Evolutionary conservation across 2,329 filamentous ascomycete genomes (phyloP), one percentile per base, ranked within the genome.

Genomic region (Fusarium bulbicola): DNA sequence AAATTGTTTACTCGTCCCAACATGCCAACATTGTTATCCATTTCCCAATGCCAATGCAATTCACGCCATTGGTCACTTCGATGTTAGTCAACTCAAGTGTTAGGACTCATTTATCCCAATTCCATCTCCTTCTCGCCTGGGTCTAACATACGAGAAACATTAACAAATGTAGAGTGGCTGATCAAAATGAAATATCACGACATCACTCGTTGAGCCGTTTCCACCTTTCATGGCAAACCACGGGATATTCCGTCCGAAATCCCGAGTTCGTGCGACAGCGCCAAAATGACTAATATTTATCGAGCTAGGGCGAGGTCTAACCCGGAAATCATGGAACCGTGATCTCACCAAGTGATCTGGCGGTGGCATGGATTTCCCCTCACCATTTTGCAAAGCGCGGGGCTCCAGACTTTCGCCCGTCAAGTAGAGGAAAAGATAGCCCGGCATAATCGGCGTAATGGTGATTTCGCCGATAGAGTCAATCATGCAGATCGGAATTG

Each of bases 171-270:
- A 47, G 20, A 47, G 26, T 47, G 20, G 26, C 45, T 5, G 26
- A 47, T 1, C 24, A 43, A 30, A 30, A 47, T 30, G 26, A 47
- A 30, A 13, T 16, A 47, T 15, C 21, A 52, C n/a, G 20, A 32
- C 49, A 37, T 10, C 12, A 15, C 15, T 7, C 26, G 32, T 7
- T 37, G 12, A 18, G 34, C 16, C 18, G 11, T 20, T 53, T 37
- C 12, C n/a, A 28, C 8, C n/a, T 52, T 14, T 52, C 36, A 12
- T 28, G 18, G 15, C 53, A 12, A 26, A n/a, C 30, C 39, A 57
- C 30, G 54, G 40, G n/a, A 57, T 45, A 57, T 57, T 57, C 54
- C 54, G 30, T 20, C 53, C 40, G 54, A 58, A 58, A 58, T 58
- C n/a, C 54, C 54, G 40, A 36, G 13, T 26, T 26, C 6, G 10